Evolutionary conservation across 345 rosid species (phyloP).

Genomic region (Eucalyptus curtisii): DNA sequence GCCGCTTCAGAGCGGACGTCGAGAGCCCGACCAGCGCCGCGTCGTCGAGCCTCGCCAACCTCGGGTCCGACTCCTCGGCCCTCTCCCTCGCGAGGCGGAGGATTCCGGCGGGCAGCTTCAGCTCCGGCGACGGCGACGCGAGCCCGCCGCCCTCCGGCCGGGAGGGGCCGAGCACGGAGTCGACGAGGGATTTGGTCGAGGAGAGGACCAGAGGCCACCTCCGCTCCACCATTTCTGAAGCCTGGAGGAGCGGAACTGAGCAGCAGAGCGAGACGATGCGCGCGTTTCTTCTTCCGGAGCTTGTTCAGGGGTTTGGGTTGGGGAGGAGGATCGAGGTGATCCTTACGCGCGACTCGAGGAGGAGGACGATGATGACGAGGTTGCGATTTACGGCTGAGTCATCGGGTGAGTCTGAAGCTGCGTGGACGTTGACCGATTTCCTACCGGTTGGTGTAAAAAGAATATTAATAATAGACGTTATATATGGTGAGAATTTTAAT

Average conservation of each 20-base stretch:
- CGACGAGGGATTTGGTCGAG: constrained; percentile 58
- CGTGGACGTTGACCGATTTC: neutral
- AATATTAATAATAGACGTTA: neutral
- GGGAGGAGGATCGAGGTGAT: neutral
- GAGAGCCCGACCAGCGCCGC: constrained; percentile 62
- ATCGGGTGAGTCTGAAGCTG: neutral
- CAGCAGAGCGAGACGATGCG: neutral
- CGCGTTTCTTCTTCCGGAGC: neutral
- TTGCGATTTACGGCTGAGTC: neutral
- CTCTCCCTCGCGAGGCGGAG: constrained; percentile 34
- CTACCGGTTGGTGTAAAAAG: neutral
- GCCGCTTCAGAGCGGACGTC: constrained; percentile 48
- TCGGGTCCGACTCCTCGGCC: constrained; percentile 8
- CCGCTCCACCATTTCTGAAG: constrained; percentile 42
- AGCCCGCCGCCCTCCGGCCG: neutral
- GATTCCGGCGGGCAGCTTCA: constrained; percentile 53
- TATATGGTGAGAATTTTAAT: neutral
- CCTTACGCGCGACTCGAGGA: neutral
- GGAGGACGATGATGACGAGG: neutral
- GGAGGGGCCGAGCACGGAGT: constrained; percentile 38
- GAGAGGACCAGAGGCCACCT: constrained; percentile 76
- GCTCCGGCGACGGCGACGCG: neutral
- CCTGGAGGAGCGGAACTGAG: neutral
- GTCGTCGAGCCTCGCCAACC: constrained; percentile 41
- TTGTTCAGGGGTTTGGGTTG: neutral